Percentiles rank a stretch among this genome's conserved stretches.
Conservation (phyloP, 129 eudicot genomes). For the Arctium lappa region DNA sequence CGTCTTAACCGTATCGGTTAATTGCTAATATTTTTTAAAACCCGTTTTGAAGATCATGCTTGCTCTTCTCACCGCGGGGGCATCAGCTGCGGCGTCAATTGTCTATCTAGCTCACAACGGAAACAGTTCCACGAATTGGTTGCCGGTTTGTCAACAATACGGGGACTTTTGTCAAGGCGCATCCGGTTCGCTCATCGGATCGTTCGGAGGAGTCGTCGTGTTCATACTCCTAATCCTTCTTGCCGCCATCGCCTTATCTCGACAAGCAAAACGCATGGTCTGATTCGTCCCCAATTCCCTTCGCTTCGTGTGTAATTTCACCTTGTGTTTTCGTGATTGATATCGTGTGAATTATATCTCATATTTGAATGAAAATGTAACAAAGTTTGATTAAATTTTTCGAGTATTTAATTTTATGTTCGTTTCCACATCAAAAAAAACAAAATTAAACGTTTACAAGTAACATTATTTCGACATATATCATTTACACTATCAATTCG, state of each 20-base stretch:
- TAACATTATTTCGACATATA: not conserved
- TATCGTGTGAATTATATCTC: conserved; percentile 15
- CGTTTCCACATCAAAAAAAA: not conserved
- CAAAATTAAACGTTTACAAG: not conserved
- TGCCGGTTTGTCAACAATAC: conserved; percentile 74
- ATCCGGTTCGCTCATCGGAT: conserved; percentile 82
- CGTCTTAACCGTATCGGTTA: not conserved
- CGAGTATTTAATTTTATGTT: not conserved
- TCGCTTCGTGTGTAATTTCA: conserved; percentile 24
- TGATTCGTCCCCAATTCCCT: not conserved
- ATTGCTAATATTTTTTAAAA: not conserved
- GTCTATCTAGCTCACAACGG: conserved; percentile 88
- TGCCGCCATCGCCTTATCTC: conserved; percentile 57
- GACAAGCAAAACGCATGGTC: conserved; percentile 28
- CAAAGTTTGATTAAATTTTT: conserved; percentile 14
- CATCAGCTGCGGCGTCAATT: conserved; percentile 78
- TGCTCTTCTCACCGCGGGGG: conserved; percentile 59
- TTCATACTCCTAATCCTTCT: conserved; percentile 52
- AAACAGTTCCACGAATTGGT: conserved; percentile 70
- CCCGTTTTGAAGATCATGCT: conserved; percentile 45
- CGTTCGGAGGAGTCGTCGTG: conserved; percentile 56
- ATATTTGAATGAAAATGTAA: conserved; percentile 16
- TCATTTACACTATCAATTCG: not conserved
- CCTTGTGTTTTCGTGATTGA: conserved; percentile 16
- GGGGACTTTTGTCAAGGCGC: conserved; percentile 50